Evolutionary conservation across 2,329 filamentous ascomycete species (phyloP), one percentile per base, ranked within the genome.

Genomic region (Fusarium miscanthi): DNA sequence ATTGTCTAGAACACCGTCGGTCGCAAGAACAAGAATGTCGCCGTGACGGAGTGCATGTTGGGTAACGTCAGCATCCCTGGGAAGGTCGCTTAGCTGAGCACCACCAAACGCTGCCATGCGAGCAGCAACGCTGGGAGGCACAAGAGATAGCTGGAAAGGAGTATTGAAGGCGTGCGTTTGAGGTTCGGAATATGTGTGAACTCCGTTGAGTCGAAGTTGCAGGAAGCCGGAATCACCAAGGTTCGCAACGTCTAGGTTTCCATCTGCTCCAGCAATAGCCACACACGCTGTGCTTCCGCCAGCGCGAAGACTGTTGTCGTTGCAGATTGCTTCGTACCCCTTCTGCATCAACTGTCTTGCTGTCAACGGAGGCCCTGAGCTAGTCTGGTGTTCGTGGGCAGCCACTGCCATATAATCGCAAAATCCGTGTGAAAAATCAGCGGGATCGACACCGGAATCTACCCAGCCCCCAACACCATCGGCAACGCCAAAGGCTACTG

Each of bases 161-260:
- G 96, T 98, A 82, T 99, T 99, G 87, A 99, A 99, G 46, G 92
- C 94, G 81, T 99, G 96, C 2, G 94, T 98, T 82, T 99, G 96
- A 30, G 94, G 92, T 52, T 91, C 89, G 4, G 94, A 97, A 78
- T 91, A 92, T 62, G 92, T 89, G 80, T 96, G 92, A 37, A 99
- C 93, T 19, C 93, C 94, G 74, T 95, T 97, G 31, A 94, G 88
- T 19, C 94, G 91, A 67, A 98, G 86, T 69, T 97, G 92, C 62
- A 98, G 88, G 80, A 95, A 98, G 37, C 96, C 96, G 31, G 94
- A 98, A 84, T 99, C 96, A 73, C 96, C 96, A 38, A 99, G 87
- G 82, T 99, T 99, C 68, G 96, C 96, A 59, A 97, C 90, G 78
- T 97, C 93, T 49, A 98, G 85, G 35, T 84, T 88, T 17, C 96